A percentile compares a stretch with the other conserved stretches of the same genome.
Conservation (phyloP, 768 basidiomycete species). For the Lactarius deliciosus region DNA sequence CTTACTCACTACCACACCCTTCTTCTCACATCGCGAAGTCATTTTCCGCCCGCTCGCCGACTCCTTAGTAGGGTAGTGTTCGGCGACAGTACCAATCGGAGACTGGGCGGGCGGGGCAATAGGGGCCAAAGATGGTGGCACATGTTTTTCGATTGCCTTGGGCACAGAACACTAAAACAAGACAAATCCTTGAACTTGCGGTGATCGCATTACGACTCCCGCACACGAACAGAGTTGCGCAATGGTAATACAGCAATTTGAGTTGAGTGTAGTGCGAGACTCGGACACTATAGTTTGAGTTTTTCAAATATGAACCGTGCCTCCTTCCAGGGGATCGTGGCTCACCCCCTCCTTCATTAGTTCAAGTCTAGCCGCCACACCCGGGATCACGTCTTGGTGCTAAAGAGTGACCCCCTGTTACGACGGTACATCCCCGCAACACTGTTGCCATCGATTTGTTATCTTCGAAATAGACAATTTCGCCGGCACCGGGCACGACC, state of each 20-base stretch:
- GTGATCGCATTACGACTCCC: not conserved
- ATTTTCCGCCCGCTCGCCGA: not conserved
- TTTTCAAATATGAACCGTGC: not conserved
- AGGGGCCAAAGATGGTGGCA: constrained; percentile 1
- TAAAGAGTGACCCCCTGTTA: not conserved
- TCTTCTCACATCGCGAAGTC: not conserved
- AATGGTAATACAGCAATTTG: not conserved
- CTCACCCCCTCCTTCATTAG: not conserved
- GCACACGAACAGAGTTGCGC: not conserved
- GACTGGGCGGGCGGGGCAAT: not conserved
- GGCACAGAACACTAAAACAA: not conserved
- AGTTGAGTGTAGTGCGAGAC: not conserved
- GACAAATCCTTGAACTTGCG: not conserved
- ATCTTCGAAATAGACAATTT: not conserved
- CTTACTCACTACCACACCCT: not conserved
- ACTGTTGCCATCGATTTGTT: not conserved
- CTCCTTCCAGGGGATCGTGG: not conserved
- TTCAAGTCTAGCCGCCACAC: not conserved
- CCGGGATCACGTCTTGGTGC: not conserved
- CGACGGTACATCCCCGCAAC: not conserved
- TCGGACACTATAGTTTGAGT: not conserved
- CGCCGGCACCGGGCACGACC: not conserved
- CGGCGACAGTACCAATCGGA: not conserved
- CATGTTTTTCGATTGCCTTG: not conserved
- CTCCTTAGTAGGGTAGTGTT: not conserved